Base-by-base conservation (phyloP, 108 stramenopile genomes). In the Cyclotella sp. region DNA sequence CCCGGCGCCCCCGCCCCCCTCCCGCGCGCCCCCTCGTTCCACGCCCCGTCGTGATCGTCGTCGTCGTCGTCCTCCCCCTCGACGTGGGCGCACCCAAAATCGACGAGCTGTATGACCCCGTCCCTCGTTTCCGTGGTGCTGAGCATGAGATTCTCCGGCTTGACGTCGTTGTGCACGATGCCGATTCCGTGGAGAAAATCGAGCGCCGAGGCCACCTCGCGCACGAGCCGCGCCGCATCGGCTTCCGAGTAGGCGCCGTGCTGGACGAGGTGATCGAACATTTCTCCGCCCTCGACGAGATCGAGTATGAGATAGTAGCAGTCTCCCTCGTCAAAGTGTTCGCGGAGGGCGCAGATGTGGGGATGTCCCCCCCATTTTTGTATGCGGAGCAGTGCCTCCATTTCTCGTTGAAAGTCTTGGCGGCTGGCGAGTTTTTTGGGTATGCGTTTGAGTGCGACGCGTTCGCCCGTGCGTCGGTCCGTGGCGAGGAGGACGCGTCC, bases 71-170 rank as follows among this genome's bases (percentile, higher is more conserved):
- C 80, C 44, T 79, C 84, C 4, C 75, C 84, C 55, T 75, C 73
- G 1, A 86, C 75, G 44, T 89, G 79, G 4, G 95, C 89, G 57
- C 88, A 93, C 14, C 95, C 95, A 87, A 96, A 96, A 66, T 96
- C 95, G 18, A 92, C 93, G 28, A 96, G 29, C 75, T 94, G 89
- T 22, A 94, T 76, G 0, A 82, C 80, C 9, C 90, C 86, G 65
- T 92, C 85, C 62, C 78, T 75, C 13, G 75, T 79, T 9, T 85
- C 71, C 6, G 74, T 51, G 4, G 87, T 84, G 15, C 87, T 86
- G 73, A 96, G 62, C 87, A 96, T 91, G 28, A 96, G 73, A 85
- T 96, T 96, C 72, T 90, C 88, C 27, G 90, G 92, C 70, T 96
- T 96, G 68, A 96, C 77, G 81, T 96, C 95, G 47, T 89, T 92